These are phyloP conservation scores for Exserohilum rostratum DNA, from an alignment of 2,329 filamentous ascomycete species.

Conservation along the genomic window DNA sequence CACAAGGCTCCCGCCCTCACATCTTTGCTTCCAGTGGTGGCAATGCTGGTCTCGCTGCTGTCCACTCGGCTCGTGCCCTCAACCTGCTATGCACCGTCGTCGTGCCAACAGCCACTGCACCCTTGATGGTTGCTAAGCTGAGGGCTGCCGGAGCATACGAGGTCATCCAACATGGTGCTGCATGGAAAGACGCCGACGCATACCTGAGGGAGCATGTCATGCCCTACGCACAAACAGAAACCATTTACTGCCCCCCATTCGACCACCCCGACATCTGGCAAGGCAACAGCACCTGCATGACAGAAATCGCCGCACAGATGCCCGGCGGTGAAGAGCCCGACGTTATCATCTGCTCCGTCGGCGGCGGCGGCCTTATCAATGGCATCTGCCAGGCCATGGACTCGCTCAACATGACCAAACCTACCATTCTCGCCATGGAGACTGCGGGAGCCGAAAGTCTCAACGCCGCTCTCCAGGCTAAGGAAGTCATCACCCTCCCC, in stretches of 20 bases:
- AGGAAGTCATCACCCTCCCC: conserved; percentile 66
- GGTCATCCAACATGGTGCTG: conserved; percentile 71
- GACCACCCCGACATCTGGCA: conserved; percentile 72
- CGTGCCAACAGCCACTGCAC: conserved; percentile 69
- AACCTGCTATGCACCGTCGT: conserved; percentile 74
- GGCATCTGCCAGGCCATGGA: conserved; percentile 75
- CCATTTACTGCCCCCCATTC: conserved; percentile 72
- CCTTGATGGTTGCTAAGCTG: conserved; percentile 75
- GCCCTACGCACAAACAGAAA: conserved; percentile 36
- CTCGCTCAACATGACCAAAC: conserved; percentile 38
- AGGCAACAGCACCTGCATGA: conserved; percentile 66
- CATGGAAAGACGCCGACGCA: conserved; percentile 72
- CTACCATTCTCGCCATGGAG: conserved; percentile 72
- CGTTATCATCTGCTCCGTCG: conserved; percentile 77
- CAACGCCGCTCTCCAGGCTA: conserved; percentile 63
- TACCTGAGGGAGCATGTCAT: conserved; percentile 67
- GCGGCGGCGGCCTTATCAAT: conserved; percentile 79
- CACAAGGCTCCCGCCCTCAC: conserved; percentile 53
- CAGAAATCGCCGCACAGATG: conserved; percentile 55
- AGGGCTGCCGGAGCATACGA: conserved; percentile 68
- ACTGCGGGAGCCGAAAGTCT: conserved; percentile 76
- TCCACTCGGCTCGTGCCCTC: conserved; percentile 71
- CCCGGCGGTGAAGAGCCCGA: conserved; percentile 58
- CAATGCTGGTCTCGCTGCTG: conserved; percentile 84
- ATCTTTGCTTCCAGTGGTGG: conserved; percentile 84